These are phyloP conservation scores for Byssoonygena ceratinophila DNA, from an alignment of 2,329 filamentous ascomycete species.

Conservation along the genomic window DNA sequence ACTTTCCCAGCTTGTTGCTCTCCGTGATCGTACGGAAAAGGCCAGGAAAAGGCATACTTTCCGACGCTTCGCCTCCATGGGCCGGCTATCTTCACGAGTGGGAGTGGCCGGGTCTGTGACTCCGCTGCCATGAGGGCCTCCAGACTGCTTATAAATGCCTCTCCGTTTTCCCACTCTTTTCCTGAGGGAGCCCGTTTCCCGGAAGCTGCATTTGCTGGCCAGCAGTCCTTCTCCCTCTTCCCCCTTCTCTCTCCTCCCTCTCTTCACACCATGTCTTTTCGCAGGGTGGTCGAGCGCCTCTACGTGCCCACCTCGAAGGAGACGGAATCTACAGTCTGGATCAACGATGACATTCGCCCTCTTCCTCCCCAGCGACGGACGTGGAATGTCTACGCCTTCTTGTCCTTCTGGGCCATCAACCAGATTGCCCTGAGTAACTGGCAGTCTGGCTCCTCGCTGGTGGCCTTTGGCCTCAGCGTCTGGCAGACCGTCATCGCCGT, in stretches of 20 bases:
- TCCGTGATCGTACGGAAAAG: too few species aligned
- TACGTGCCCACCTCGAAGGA: conserved; percentile 7
- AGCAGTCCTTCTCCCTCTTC: not conserved
- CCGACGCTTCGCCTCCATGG: too few species aligned
- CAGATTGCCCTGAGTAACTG: conserved; percentile 5
- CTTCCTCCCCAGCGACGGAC: conserved; percentile 23
- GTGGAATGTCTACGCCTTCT: conserved; percentile 20
- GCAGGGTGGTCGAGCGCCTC: conserved; percentile 2
- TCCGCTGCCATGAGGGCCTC: not conserved
- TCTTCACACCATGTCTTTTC: conserved; percentile 2
- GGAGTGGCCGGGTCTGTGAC: too few species aligned
- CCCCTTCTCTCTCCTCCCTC: not conserved
- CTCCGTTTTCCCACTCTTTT: not conserved
- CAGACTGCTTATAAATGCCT: not conserved
- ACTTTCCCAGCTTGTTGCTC: too few species aligned
- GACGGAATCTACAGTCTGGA: conserved; percentile 19
- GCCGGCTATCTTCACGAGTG: not conserved
- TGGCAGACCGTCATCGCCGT: conserved; percentile 22
- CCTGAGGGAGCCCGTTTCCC: not conserved
- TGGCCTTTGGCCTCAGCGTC: conserved; percentile 25
- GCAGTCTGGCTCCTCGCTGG: conserved; percentile 24
- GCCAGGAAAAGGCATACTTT: too few species aligned
- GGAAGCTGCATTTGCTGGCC: not conserved
- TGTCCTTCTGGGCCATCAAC: conserved; percentile 17
- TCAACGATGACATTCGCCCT: conserved; percentile 24